Evolutionary conservation across 768 basidiomycete genomes (phyloP).

Genomic region (Xanthoconium purpureum): DNA sequence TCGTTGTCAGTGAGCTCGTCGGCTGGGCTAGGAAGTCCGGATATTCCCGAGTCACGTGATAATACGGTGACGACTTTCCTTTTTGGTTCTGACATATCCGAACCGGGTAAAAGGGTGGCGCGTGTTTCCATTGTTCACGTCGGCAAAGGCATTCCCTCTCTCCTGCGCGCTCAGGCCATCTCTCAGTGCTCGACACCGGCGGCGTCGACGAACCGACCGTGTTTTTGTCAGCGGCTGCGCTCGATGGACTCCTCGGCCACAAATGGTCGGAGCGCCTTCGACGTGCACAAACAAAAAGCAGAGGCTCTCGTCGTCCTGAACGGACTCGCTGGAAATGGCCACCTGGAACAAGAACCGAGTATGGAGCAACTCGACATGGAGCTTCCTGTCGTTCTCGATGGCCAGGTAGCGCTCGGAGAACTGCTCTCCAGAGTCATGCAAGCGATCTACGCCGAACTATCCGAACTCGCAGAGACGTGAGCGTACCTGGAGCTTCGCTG

Average conservation of each 20-base stretch:
- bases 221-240: background rate
- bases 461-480: conserved; percentile 84
- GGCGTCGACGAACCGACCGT: background rate
- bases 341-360: conserved; percentile 36
- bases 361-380: conserved; percentile 67
- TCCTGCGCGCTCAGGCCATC: background rate
- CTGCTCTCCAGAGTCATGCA: conserved; percentile 75
- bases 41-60: conserved; percentile 20
- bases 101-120: conserved; percentile 8
- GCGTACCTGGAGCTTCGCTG: conserved; percentile 22
- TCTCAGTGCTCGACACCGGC: conserved; percentile 3
- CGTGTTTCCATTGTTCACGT: conserved; percentile 14
- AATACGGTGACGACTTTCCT: background rate
- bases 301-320: conserved; percentile 29
- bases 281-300: conserved; percentile 30
- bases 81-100: conserved; percentile 1
- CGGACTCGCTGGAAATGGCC: conserved; percentile 33
- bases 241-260: conserved; percentile 15
- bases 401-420: conserved; percentile 70
- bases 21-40: conserved; percentile 10
- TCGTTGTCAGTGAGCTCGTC: conserved; percentile 7
- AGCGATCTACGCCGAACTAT: conserved; percentile 77
- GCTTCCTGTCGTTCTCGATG: conserved; percentile 69
- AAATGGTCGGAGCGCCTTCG: conserved; percentile 20
- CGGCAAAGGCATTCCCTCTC: conserved; percentile 3